A percentile compares a stretch with the other conserved stretches of the same genome.
phyloP scores from a whole-genome alignment of 1,139 yeast genomes.

The Zygosaccharomyces sapae region DNA sequence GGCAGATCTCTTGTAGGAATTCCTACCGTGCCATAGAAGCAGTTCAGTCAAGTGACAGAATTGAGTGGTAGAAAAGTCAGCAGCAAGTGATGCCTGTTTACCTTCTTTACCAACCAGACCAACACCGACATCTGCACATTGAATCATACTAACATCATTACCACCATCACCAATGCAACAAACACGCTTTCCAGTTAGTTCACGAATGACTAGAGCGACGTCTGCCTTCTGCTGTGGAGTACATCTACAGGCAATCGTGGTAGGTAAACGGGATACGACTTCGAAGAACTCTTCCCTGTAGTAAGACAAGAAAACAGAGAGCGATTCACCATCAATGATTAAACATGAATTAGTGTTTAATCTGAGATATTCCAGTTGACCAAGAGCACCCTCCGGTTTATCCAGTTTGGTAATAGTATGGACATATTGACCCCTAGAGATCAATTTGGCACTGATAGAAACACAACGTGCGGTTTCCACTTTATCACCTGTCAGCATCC shows the following conservation, averaged over 20 bases:
- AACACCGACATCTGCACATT: slow-evolving; percentile 97
- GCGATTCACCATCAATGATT: slow-evolving; percentile 89
- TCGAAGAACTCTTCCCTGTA: slow-evolving; percentile 69
- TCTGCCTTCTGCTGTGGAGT: slow-evolving; percentile 99
- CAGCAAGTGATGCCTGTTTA: slow-evolving; percentile 92
- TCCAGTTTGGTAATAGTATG: slow-evolving; percentile 72
- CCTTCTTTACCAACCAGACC: slow-evolving; percentile 99
- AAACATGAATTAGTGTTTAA: slow-evolving; percentile 70
- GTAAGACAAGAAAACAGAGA: slow-evolving; percentile 61
- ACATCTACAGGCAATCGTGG: slow-evolving; percentile 96
- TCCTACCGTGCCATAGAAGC: slow-evolving; percentile 95
- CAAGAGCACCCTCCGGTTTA: slow-evolving; percentile 62
- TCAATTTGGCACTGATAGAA: slow-evolving; percentile 86
- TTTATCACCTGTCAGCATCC: slow-evolving; percentile 99
- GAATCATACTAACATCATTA: slow-evolving; percentile 97
- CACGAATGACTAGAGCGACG: slow-evolving; percentile 74
- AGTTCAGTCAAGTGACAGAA: slow-evolving; percentile 84
- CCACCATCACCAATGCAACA: slow-evolving; percentile 99
- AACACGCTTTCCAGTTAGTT: slow-evolving; percentile 78
- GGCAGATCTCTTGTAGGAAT: slow-evolving; percentile 91
- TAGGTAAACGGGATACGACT: slow-evolving; percentile 72
- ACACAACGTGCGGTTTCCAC: slow-evolving; percentile 98
- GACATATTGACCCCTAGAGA: slow-evolving; percentile 88
- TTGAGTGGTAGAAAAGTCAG: slow-evolving; percentile 91
- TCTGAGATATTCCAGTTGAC: slow-evolving; percentile 65